Evolutionary conservation across 176 grass and related monocot genomes (phyloP).

Genomic region (Chloris gayana): DNA sequence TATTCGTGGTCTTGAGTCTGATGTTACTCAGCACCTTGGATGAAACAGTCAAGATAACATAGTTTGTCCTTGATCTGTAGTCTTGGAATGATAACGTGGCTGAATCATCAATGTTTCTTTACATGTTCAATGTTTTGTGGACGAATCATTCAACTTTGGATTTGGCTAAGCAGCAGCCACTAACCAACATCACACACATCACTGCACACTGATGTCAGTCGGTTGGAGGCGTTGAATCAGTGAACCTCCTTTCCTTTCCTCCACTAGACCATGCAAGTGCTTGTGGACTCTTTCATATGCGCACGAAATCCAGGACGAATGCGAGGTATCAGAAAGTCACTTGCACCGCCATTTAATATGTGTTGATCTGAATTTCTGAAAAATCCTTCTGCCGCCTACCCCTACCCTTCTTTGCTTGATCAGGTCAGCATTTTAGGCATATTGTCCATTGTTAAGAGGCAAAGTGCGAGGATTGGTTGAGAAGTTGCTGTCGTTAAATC

Average conservation of each 20-base stretch:
- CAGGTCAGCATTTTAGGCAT: background rate
- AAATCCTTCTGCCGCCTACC: background rate
- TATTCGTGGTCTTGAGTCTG: background rate
- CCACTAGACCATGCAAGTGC: background rate
- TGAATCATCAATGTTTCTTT: background rate
- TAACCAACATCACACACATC: background rate
- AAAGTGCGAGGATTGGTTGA: background rate
- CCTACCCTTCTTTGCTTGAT: background rate
- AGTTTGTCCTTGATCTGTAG: background rate
- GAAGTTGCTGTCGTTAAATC: constrained; percentile 14
- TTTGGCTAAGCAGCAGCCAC: constrained; percentile 1
- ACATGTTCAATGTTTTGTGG: background rate
- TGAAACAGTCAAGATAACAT: constrained; percentile 34
- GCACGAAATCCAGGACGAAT: background rate
- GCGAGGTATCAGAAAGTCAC: background rate
- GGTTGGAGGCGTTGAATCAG: background rate
- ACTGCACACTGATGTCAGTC: constrained; percentile 11
- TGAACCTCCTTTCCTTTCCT: background rate
- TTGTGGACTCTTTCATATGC: background rate
- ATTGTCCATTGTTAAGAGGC: background rate
- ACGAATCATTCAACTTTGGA: constrained; percentile 34
- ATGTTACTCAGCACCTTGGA: background rate
- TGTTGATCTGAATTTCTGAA: background rate
- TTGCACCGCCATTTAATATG: background rate
- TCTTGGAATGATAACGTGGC: constrained; percentile 8